Evolutionary conservation across 202 grass and related monocot species (phyloP).

Genomic region (Cymbopogon flexuosus): DNA sequence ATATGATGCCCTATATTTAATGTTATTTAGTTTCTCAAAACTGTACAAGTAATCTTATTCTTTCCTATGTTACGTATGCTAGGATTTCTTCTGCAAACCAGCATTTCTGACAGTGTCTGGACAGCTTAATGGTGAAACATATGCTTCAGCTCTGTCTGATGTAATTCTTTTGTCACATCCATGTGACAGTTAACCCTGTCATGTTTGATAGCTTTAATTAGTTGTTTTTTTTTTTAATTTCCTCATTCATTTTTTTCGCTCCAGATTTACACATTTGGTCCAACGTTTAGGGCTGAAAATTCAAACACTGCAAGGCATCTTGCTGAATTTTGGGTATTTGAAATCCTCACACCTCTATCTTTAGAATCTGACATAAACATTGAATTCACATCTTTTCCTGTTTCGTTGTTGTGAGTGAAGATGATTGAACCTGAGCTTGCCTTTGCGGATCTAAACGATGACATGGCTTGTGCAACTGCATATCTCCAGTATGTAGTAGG

Average conservation of each 20-base stretch:
- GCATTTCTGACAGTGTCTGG: slow-evolving; percentile 97
- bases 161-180: slow-evolving; percentile 48
- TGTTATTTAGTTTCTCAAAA: slow-evolving; percentile 24
- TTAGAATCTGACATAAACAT: slow-evolving; percentile 9
- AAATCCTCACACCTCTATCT: slow-evolving; percentile 26
- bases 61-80: slow-evolving; percentile 22
- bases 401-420: slow-evolving; percentile 42
- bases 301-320: slow-evolving; percentile 96
- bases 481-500: slow-evolving; percentile 99
- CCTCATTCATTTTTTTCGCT: slow-evolving; percentile 13
- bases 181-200: slow-evolving; percentile 16
- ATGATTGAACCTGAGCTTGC: slow-evolving; percentile 99
- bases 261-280: slow-evolving; percentile 96
- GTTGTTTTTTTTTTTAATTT: neutral
- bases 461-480: slow-evolving; percentile 98
- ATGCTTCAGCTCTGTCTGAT: slow-evolving; percentile 91
- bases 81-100: slow-evolving; percentile 99
- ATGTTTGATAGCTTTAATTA: slow-evolving; percentile 8
- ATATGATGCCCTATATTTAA: neutral
- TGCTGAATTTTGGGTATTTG: slow-evolving; percentile 94
- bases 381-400: slow-evolving; percentile 39
- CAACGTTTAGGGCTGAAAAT: slow-evolving; percentile 99
- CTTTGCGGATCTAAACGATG: slow-evolving; percentile 97
- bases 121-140: slow-evolving; percentile 95
- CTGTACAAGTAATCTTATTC: slow-evolving; percentile 2